These are phyloP conservation scores for Pythium biforme DNA, from an alignment of 352 stramenopile species.

Conservation along the genomic window DNA sequence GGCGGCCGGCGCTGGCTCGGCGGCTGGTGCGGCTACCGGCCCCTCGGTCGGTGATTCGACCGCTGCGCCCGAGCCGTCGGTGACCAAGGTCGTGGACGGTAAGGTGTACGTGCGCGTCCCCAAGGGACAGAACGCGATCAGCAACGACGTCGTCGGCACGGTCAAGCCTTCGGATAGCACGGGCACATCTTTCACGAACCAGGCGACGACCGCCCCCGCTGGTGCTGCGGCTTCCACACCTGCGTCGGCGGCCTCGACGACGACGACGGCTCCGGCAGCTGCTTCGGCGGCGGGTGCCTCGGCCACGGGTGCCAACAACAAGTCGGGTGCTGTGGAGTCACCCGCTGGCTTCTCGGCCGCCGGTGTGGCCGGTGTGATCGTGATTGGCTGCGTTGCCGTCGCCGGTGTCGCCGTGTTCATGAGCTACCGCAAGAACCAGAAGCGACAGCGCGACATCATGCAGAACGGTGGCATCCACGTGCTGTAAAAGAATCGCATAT, in stretches of 20 bases:
- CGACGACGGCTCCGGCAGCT: background rate
- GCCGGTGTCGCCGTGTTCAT: constrained; percentile 50
- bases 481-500: constrained; percentile 18
- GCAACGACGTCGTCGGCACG: constrained; percentile 16
- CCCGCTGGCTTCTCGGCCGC: constrained; percentile 40
- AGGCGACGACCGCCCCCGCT: constrained; percentile 2
- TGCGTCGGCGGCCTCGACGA: background rate
- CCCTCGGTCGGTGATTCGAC: constrained; percentile 4
- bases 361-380: constrained; percentile 55
- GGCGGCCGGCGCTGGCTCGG: background rate
- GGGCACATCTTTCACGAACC: constrained; percentile 19
- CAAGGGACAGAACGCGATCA: background rate
- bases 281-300: constrained; percentile 10
- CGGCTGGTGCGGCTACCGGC: background rate
- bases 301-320: constrained; percentile 45
- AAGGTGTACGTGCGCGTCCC: constrained; percentile 17
- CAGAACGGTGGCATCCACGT: constrained; percentile 52
- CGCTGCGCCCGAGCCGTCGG: constrained; percentile 1
- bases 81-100: constrained; percentile 24
- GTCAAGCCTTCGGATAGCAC: constrained; percentile 21
- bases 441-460: constrained; percentile 75
- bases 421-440: constrained; percentile 81
- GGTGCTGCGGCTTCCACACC: background rate
- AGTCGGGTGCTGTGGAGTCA: constrained; percentile 7
- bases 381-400: constrained; percentile 53